These are phyloP conservation scores for Kuraishia hungarica DNA, from an alignment of 805 yeast species.

Conservation along the genomic window DNA sequence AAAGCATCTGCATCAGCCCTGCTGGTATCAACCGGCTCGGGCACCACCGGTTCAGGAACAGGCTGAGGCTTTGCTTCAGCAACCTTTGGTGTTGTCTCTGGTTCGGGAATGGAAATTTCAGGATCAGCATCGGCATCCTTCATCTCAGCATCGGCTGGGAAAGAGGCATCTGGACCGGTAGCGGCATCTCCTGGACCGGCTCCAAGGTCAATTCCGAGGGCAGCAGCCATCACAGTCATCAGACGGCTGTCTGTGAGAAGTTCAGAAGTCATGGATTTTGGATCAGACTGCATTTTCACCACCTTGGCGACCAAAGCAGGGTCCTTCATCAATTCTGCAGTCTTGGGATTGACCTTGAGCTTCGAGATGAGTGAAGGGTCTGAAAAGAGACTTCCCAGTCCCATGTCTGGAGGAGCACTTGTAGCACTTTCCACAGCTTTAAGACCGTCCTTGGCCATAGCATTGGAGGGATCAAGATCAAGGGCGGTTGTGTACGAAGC, in stretches of 20 bases:
- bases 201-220: conserved; percentile 74
- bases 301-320: conserved; percentile 74
- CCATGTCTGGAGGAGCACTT: conserved; percentile 50
- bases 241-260: conserved; percentile 76
- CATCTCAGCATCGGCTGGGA: conserved; percentile 23
- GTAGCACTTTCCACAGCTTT: conserved; percentile 48
- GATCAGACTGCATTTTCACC: conserved; percentile 53
- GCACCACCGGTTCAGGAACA: conserved; percentile 9
- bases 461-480: conserved; percentile 70
- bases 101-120: conserved; percentile 9
- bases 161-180: conserved; percentile 19
- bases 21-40: conserved; percentile 17
- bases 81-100: conserved; percentile 16
- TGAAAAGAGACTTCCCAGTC: conserved; percentile 67
- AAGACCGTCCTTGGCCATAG: conserved; percentile 82
- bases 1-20: conserved; percentile 54
- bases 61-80: conserved; percentile 25
- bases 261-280: conserved; percentile 62
- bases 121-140: conserved; percentile 20
- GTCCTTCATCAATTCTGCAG: conserved; percentile 80
- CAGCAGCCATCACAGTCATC: conserved; percentile 80
- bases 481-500: conserved; percentile 68
- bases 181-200: conserved; percentile 21
- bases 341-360: conserved; percentile 76
- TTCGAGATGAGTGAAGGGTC: conserved; percentile 76